Percentiles rank a stretch among this genome's conserved stretches.
Conservation (phyloP, 2,329 filamentous ascomycete genomes). For the Fusarium phyllophilum region DNA sequence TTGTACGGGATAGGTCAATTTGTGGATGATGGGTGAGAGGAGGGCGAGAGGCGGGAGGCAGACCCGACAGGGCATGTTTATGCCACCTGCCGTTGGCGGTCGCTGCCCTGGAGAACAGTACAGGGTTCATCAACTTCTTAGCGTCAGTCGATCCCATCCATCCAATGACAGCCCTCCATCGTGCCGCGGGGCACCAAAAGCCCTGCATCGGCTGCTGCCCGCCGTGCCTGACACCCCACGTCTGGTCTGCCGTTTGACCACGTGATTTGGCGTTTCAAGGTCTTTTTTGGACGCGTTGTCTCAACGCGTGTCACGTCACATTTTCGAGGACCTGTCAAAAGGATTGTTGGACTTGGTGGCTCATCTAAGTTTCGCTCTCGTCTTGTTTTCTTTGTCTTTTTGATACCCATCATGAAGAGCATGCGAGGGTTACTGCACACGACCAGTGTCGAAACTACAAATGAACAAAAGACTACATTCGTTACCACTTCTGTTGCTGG, state of each 20-base stretch:
- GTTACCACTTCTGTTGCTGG: conserved; percentile 57
- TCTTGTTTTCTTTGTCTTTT: neutral
- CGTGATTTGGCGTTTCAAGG: conserved; percentile 17
- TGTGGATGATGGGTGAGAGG: neutral
- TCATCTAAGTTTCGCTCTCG: neutral
- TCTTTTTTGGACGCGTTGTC: conserved; percentile 12
- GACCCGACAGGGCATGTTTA: conserved; percentile 29
- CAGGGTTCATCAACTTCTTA: conserved; percentile 32
- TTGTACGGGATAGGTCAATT: neutral
- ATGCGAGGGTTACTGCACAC: conserved; percentile 58
- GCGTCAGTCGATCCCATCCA: neutral
- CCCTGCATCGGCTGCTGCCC: conserved; percentile 48
- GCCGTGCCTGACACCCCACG: conserved; percentile 41
- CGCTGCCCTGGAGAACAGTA: conserved; percentile 36
- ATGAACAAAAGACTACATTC: conserved; percentile 51
- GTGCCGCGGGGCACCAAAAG: conserved; percentile 46
- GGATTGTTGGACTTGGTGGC: neutral
- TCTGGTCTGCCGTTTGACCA: conserved; percentile 43
- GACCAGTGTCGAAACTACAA: conserved; percentile 61
- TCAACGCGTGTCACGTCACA: conserved; percentile 21
- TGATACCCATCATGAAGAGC: conserved; percentile 49
- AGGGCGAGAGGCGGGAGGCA: neutral
- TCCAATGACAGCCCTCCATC: conserved; percentile 36
- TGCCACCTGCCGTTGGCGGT: conserved; percentile 30
- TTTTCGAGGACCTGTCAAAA: neutral